Evolutionary conservation across 371 early-diverging fungal species (phyloP).

Genomic region (Mortierella sp.): DNA sequence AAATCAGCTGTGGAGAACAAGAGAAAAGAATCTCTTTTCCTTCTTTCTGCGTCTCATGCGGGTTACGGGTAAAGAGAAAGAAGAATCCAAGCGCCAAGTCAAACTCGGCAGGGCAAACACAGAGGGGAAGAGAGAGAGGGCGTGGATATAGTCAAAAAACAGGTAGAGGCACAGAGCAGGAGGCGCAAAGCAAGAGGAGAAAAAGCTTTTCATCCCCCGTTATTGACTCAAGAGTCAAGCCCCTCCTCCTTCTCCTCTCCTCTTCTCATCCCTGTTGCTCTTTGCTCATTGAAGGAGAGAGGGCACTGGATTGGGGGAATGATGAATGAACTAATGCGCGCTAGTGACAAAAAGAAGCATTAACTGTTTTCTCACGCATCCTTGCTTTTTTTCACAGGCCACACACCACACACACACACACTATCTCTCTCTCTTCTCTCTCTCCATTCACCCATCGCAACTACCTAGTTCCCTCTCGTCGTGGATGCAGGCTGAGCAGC

Average conservation of each 20-base stretch:
- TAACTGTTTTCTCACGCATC: slow-evolving; percentile 4
- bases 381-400: slow-evolving; percentile 3
- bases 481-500: not conserved
- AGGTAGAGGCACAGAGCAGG: not conserved
- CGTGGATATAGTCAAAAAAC: not conserved
- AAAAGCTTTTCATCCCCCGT: not conserved
- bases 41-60: not conserved
- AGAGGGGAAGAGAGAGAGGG: not conserved
- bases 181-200: not conserved
- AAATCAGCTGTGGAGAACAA: not conserved
- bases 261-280: not conserved
- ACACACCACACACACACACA: too few relatives aligned
- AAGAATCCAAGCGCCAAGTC: not conserved
- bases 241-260: not conserved
- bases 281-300: not conserved
- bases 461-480: not conserved
- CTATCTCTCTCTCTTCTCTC: slow-evolving; percentile 13
- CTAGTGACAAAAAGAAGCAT: not conserved
- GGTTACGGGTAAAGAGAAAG: not conserved
- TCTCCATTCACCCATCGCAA: not conserved
- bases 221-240: not conserved
- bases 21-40: not conserved
- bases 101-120: not conserved
- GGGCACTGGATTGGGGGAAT: not conserved
- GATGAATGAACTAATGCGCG: not conserved